These are phyloP conservation scores for Populus tremula DNA, from an alignment of 345 rosid species.

Conservation along the genomic window DNA sequence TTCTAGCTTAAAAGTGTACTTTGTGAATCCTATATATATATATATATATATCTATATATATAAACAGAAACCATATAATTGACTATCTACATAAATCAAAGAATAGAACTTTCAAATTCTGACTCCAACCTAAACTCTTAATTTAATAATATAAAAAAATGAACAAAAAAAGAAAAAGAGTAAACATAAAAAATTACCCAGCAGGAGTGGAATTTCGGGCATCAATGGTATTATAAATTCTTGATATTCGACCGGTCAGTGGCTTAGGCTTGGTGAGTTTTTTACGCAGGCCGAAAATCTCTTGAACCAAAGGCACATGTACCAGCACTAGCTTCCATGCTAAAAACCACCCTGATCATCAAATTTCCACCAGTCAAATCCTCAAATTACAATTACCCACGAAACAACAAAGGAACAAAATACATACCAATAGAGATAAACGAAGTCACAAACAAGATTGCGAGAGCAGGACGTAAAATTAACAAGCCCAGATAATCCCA, in stretches of 20 bases:
- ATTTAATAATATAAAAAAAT: not conserved
- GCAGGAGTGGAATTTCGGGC: not conserved
- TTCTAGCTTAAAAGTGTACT: not conserved
- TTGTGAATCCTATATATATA: not conserved
- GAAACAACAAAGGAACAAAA: not conserved
- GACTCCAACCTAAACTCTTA: not conserved
- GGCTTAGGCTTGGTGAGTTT: conserved; percentile 55
- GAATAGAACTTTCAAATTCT: not conserved
- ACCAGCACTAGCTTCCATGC: conserved; percentile 89
- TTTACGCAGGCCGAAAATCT: conserved; percentile 70
- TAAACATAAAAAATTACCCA: conserved; percentile 4
- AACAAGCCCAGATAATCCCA: conserved; percentile 16
- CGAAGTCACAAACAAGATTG: conserved; percentile 4
- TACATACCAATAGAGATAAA: conserved; percentile 16
- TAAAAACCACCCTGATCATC: conserved; percentile 64
- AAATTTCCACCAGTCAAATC: not conserved
- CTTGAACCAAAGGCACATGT: conserved; percentile 83
- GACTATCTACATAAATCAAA: not conserved
- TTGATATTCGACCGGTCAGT: conserved; percentile 40
- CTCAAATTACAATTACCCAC: not conserved
- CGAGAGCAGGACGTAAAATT: conserved; percentile 13
- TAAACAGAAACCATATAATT: not conserved
- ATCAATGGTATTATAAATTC: conserved; percentile 38
- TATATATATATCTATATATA: too few relatives aligned
- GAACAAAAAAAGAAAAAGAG: not conserved